Conservation (phyloP, 768 basidiomycete genomes). For the Tylopilus subfusipes region DNA sequence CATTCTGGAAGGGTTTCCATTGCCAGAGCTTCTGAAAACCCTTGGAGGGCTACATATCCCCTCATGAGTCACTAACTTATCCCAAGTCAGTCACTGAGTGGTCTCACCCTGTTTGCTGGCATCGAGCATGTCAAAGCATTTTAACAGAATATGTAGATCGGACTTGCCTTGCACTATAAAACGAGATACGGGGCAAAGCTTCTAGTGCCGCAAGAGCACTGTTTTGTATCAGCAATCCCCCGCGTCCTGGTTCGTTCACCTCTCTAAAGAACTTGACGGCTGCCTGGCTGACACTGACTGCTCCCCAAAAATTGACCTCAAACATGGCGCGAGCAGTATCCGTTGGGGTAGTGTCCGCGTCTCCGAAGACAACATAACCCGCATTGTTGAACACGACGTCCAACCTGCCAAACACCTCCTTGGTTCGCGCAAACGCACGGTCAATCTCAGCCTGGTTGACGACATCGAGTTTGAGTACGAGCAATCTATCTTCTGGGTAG, state of each 20-base stretch:
- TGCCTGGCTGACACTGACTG: conserved; percentile 9
- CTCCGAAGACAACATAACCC: conserved; percentile 11
- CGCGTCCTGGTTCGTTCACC: conserved; percentile 29
- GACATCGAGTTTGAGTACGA: conserved; percentile 13
- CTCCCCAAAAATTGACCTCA: not conserved
- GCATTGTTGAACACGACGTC: conserved; percentile 13
- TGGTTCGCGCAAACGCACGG: not conserved
- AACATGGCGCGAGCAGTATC: conserved; percentile 19
- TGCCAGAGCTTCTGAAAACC: conserved; percentile 31
- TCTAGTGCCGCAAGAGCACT: conserved; percentile 29
- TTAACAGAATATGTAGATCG: not conserved
- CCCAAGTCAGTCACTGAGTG: not conserved
- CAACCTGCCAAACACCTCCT: conserved; percentile 1
- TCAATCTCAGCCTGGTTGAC: not conserved
- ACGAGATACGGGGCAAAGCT: conserved; percentile 1
- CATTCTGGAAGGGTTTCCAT: conserved; percentile 40
- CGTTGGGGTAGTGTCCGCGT: conserved; percentile 16
- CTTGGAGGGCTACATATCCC: conserved; percentile 30
- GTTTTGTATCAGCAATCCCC: conserved; percentile 35
- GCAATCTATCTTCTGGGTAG: conserved; percentile 6
- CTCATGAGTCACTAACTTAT: not conserved
- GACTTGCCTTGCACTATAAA: conserved; percentile 20
- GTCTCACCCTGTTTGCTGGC: conserved; percentile 18
- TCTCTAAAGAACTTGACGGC: conserved; percentile 12
- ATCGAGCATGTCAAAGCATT: not conserved